Evolutionary conservation across 2,329 filamentous ascomycete genomes (phyloP).

Genomic region (Trichoderma atrobrunneum): DNA sequence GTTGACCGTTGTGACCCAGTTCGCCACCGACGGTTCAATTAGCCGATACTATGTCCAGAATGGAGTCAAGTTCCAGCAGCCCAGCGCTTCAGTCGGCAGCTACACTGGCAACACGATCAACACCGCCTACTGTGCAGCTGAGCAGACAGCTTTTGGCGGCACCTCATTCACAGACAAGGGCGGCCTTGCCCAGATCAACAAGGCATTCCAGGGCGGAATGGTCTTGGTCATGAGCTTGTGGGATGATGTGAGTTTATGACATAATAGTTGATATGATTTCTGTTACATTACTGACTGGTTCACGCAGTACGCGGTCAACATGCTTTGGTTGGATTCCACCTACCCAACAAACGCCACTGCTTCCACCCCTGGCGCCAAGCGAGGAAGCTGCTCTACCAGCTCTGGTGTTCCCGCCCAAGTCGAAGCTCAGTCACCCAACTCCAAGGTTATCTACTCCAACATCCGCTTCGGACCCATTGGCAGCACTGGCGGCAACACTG

Average conservation of each 20-base stretch:
- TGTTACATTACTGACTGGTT: background rate
- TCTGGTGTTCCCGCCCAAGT: constrained; percentile 52
- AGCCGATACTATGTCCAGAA: constrained; percentile 64
- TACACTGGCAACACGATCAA: constrained; percentile 51
- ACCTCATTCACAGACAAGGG: constrained; percentile 54
- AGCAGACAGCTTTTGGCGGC: constrained; percentile 57
- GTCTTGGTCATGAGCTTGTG: constrained; percentile 52
- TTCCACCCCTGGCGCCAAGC: constrained; percentile 43
- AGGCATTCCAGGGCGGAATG: constrained; percentile 42
- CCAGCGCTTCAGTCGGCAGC: constrained; percentile 46
- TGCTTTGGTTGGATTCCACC: constrained; percentile 72
- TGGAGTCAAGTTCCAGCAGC: constrained; percentile 49
- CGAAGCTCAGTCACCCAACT: constrained; percentile 44
- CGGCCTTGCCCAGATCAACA: constrained; percentile 56
- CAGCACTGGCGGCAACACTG: constrained; percentile 40
- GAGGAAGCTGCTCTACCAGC: constrained; percentile 52
- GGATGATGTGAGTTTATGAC: constrained; percentile 51
- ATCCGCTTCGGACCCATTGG: constrained; percentile 56
- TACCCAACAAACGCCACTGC: constrained; percentile 51
- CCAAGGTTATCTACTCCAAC: constrained; percentile 57
- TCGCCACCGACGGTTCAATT: constrained; percentile 54
- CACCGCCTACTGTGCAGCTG: constrained; percentile 53
- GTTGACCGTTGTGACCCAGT: constrained; percentile 67
- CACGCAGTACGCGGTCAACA: constrained; percentile 56
- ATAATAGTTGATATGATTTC: background rate